Base-by-base conservation (phyloP, 768 basidiomycete species). In the Kwoniella botswanensis region DNA sequence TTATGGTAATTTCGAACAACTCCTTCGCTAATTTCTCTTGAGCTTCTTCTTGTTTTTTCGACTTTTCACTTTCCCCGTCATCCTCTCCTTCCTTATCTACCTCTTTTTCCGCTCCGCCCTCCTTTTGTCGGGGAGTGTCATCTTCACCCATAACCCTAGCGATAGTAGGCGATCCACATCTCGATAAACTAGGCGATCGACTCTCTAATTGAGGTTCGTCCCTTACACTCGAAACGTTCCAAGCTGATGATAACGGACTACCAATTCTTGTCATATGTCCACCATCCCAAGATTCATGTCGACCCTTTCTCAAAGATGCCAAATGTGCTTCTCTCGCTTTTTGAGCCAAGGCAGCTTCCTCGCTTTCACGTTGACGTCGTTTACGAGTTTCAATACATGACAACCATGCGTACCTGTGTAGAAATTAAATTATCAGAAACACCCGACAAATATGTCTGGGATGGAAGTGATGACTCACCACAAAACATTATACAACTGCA, bases 401-500 rank as follows among this genome's bases (percentile, higher is more conserved):
- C 13, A 67, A 35, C 72, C 72, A 72, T n/a, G 71, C 62, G 63
- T 68, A 72, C 67, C 71, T 67, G 63, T 15, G 60, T 52, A 6
- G 10, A 22, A 55, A 41, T 1, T 54, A 7, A 46, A 26, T 41
- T 3, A n/a, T 59, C 42, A 67, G 44, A 18, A 5, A 56, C n/a
- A 29, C 41, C 42, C 35, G n/a, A 44, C 21, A 21, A 9, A 21
- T 22, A 22, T 17, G 55, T 29, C 12, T 56, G 15, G 12, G 26
- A 12, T 56, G 6, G 21, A 56, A 29, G 21, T 3, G 15, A 50
- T 4, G 21, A 71, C 82, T 59, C 53, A 95, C 91, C 93, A 94
- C 89, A 97, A 91, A 89, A 94, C 94, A 68, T 90, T 92, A 68
- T 91, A 87, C 71, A 97, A 86, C 85, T 95, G 93, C 76, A 98